Evolutionary conservation across 345 rosid species (phyloP), one percentile per base, ranked within the genome.

Genomic region (Durio zibethinus): DNA sequence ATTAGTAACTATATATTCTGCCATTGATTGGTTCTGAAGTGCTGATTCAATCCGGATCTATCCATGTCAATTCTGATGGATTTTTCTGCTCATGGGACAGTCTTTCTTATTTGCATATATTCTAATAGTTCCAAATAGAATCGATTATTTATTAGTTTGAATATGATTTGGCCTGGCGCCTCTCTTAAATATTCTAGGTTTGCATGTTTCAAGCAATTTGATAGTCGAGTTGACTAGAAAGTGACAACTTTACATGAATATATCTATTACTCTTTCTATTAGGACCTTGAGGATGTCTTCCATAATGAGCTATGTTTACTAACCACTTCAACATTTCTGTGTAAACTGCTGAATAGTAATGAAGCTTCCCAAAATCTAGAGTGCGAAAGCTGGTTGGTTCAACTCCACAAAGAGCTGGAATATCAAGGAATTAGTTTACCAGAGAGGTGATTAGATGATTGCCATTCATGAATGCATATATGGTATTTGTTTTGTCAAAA

Each of bases 381-480:
- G 77, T 77, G 92, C 67, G 90, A 91, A 82, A 86, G 84, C 84
- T 93, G 98, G 99, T 76, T 90, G 76, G 62, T 74, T 52, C 85
- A 87, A 87, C 89, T 93, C 67, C 80, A 76, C 21, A 78, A 83
- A 75, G 98, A 92, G 85, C 83, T 96, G 84, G 89, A 87, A 79
- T 87, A 82, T 77, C 93, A 93, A 86, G 91, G 93, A 52, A 89
- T 92, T 76, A 73, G 78, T 79, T 84, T 96, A 80, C 97, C 97
- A 4, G 94, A 90, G 85, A 92, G 98, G 99, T 96, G 74, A 79
- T 76, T 78, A 76, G 38, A 63, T 29, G 57, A 54, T 64, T 73
- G 61, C 35, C 42, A 20, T 72, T 59, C 54, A 33, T 36, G 23
- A 2, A 33, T 18, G 50, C 72, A 25, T 21, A n/a, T 10, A 64